These are phyloP conservation scores for Clitopilus passeckerianus DNA, from an alignment of 768 basidiomycete genomes.

Conservation along the genomic window DNA sequence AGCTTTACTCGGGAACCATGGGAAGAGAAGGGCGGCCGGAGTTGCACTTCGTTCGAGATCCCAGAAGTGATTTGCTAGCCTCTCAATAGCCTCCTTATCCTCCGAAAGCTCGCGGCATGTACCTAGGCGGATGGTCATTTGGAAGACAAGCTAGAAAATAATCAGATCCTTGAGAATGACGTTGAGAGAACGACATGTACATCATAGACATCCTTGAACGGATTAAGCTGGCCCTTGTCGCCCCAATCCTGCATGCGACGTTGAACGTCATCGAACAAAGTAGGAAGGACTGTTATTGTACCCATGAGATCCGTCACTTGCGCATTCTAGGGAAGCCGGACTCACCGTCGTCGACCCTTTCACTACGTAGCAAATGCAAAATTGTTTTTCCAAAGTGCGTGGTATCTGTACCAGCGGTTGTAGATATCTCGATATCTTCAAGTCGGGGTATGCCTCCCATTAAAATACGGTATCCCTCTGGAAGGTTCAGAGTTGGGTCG, in stretches of 20 bases:
- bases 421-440: conserved; percentile 9
- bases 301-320: no score
- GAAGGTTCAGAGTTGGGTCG: conserved; percentile 13
- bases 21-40: conserved; percentile 13
- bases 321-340: background rate
- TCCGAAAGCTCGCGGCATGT: conserved; percentile 13
- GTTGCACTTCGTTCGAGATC: conserved; percentile 10
- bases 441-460: conserved; percentile 13
- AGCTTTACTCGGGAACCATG: conserved; percentile 18
- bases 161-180: no score
- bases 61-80: conserved; percentile 9
- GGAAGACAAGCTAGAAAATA: conserved; percentile 11
- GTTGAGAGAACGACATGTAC: background rate
- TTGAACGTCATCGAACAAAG: conserved; percentile 13
- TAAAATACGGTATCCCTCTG: conserved; percentile 19
- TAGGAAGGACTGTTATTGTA: conserved; percentile 6
- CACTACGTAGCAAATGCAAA: conserved; percentile 5
- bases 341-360: conserved; percentile 8
- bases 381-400: conserved; percentile 3
- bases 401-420: background rate
- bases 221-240: conserved; percentile 10
- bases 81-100: conserved; percentile 10
- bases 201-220: conserved; percentile 13
- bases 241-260: conserved; percentile 10
- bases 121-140: conserved; percentile 12